These are phyloP conservation scores for Ustilago loliicola DNA, from an alignment of 1,284 basidiomycete species.

Conservation along the genomic window DNA sequence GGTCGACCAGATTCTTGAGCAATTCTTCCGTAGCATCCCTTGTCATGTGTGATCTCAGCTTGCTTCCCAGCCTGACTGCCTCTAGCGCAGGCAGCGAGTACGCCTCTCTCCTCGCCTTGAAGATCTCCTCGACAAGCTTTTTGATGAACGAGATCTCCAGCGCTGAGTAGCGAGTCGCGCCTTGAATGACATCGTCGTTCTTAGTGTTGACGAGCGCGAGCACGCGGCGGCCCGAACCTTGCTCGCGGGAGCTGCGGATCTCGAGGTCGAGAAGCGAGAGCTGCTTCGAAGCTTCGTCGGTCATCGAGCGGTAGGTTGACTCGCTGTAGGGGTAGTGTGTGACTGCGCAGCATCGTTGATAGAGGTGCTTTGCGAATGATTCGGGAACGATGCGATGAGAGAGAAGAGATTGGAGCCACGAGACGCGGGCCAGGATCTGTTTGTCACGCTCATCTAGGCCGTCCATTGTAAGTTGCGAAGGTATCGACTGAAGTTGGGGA, in stretches of 20 bases:
- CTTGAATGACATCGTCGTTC: conserved; percentile 54
- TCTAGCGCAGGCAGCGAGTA: conserved; percentile 82
- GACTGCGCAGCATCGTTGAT: conserved; percentile 36
- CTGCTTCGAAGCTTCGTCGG: conserved; percentile 25
- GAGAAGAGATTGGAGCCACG: conserved; percentile 52
- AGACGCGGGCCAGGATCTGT: conserved; percentile 20
- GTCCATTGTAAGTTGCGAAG: neutral
- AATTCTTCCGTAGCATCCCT: conserved; percentile 81
- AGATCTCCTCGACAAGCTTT: conserved; percentile 80
- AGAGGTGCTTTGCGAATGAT: conserved; percentile 44
- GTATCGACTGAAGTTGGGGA: neutral
- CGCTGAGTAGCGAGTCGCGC: conserved; percentile 60
- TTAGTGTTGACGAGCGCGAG: conserved; percentile 64
- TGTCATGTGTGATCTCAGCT: conserved; percentile 78
- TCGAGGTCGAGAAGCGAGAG: conserved; percentile 56
- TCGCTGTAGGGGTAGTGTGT: conserved; percentile 20
- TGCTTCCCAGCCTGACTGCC: conserved; percentile 74
- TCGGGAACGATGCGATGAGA: conserved; percentile 52
- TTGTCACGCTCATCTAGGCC: conserved; percentile 17
- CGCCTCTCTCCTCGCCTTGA: conserved; percentile 80
- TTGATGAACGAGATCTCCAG: conserved; percentile 60
- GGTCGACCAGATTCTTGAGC: conserved; percentile 82
- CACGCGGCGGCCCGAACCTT: conserved; percentile 29
- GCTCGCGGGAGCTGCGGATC: conserved; percentile 53
- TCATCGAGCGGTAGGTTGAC: conserved; percentile 28